Conservation (phyloP, 495 filamentous ascomycete species). For the Geopyxis carbonaria region DNA sequence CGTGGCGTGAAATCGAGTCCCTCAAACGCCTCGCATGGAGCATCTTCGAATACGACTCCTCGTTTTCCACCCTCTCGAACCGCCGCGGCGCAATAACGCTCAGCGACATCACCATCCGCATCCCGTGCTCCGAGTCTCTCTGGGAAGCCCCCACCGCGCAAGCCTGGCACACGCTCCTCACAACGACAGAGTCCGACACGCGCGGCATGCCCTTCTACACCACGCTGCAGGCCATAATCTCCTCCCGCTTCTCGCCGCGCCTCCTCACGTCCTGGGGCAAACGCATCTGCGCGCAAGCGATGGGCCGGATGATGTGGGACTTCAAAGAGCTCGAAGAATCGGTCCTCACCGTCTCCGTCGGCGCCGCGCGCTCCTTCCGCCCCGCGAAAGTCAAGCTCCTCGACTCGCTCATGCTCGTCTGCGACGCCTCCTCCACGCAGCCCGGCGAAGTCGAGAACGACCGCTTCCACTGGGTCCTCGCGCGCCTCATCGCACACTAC, state of each 20-base stretch:
- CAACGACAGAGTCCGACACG: conserved; percentile 7
- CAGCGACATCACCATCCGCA: conserved; percentile 22
- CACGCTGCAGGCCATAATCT: conserved; percentile 23
- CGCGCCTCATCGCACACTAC: conserved; percentile 24
- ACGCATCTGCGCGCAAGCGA: conserved; percentile 24
- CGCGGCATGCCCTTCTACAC: conserved; percentile 18
- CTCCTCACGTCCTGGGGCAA: conserved; percentile 24
- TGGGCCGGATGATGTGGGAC: conserved; percentile 26
- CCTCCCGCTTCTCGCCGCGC: conserved; percentile 16
- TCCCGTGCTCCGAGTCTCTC: conserved; percentile 23
- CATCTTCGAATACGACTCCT: conserved; percentile 27
- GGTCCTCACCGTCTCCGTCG: conserved; percentile 6
- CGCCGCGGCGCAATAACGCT: conserved; percentile 26
- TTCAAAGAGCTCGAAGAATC: conserved; percentile 26
- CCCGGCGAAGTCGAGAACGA: conserved; percentile 20
- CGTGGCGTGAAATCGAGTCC: conserved; percentile 23
- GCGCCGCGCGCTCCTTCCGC: conserved; percentile 7
- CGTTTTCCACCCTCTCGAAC: conserved; percentile 26
- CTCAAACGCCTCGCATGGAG: conserved; percentile 25
- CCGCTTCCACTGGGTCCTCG: conserved; percentile 20
- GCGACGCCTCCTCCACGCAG: conserved; percentile 13
- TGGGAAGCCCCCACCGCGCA: conserved; percentile 25
- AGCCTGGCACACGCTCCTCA: conserved; percentile 20
- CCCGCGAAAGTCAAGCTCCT: conserved; percentile 22
- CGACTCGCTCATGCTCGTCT: conserved; percentile 14